These are phyloP conservation scores for Aureobasidium sp. DNA, from an alignment of 2,329 filamentous ascomycete species.

Conservation along the genomic window DNA sequence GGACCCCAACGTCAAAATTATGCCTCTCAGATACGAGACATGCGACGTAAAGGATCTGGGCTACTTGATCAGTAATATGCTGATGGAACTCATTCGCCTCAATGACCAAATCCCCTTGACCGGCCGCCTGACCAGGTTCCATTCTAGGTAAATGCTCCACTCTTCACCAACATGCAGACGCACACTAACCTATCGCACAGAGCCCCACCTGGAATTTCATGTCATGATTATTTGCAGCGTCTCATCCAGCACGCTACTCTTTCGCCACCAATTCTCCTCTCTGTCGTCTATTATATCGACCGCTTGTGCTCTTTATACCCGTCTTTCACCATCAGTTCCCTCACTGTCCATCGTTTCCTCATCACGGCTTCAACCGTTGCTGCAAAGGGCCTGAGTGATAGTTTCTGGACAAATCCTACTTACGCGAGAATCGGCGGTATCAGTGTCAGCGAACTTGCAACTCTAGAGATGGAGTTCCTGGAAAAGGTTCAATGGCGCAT, in stretches of 20 bases:
- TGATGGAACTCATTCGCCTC: constrained; percentile 86
- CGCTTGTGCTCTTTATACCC: constrained; percentile 85
- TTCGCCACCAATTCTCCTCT: constrained; percentile 86
- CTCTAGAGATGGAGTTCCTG: constrained; percentile 89
- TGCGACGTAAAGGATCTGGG: constrained; percentile 83
- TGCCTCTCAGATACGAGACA: constrained; percentile 72
- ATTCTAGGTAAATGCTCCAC: constrained; percentile 65
- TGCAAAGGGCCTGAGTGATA: constrained; percentile 90
- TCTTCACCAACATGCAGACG: not conserved
- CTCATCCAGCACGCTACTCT: constrained; percentile 91
- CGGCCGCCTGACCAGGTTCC: constrained; percentile 85
- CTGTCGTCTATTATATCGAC: constrained; percentile 99
- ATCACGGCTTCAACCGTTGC: constrained; percentile 95
- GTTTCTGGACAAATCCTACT: constrained; percentile 96
- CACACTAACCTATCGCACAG: constrained; percentile 27
- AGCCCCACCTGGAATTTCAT: constrained; percentile 83
- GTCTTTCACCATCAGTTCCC: constrained; percentile 90
- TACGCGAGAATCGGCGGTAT: constrained; percentile 93
- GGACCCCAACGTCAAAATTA: constrained; percentile 41
- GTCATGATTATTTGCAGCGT: constrained; percentile 86
- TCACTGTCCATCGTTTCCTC: constrained; percentile 94
- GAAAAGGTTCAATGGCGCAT: constrained; percentile 94
- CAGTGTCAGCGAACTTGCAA: constrained; percentile 77
- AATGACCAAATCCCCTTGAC: constrained; percentile 86
- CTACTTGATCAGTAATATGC: constrained; percentile 86